Evolutionary conservation across 768 basidiomycete genomes (phyloP).

Genomic region (Boletus sp.): DNA sequence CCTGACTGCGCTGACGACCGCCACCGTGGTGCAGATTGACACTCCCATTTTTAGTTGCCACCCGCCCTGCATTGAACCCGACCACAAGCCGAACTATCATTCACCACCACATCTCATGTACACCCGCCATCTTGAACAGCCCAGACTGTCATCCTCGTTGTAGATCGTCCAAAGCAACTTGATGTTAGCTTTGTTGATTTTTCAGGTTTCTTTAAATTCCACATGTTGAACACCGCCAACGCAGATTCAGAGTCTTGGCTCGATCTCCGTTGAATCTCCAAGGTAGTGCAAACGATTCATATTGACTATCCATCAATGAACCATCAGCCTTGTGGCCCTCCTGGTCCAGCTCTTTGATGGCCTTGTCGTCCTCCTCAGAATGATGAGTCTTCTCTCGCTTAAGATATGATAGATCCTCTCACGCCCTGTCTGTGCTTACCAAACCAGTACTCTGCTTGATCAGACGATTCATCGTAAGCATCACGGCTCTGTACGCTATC

Average conservation of each 20-base stretch:
- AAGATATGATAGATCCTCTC: conserved; percentile 5
- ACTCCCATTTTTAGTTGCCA: conserved; percentile 22
- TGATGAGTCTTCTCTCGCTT: conserved; percentile 13
- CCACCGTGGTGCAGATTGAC: conserved; percentile 22
- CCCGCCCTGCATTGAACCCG: conserved; percentile 2
- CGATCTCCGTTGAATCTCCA: neutral
- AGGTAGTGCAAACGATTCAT: neutral
- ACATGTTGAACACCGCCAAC: neutral
- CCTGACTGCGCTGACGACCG: conserved; percentile 32
- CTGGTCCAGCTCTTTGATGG: neutral
- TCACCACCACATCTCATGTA: neutral
- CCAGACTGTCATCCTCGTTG: neutral
- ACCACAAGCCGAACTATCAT: conserved; percentile 8
- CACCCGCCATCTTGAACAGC: neutral
- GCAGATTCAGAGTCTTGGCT: neutral
- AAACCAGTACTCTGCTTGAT: neutral
- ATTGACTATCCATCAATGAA: neutral
- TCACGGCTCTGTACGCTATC: conserved; percentile 10
- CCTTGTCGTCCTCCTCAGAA: neutral
- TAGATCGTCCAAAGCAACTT: neutral
- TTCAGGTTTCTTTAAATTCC: neutral
- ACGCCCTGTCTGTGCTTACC: conserved; percentile 2
- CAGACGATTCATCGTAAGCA: neutral
- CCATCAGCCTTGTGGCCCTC: conserved; percentile 9
- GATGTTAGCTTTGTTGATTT: neutral